Conservation (phyloP, 768 basidiomycete species). For the Suillus paluster region DNA sequence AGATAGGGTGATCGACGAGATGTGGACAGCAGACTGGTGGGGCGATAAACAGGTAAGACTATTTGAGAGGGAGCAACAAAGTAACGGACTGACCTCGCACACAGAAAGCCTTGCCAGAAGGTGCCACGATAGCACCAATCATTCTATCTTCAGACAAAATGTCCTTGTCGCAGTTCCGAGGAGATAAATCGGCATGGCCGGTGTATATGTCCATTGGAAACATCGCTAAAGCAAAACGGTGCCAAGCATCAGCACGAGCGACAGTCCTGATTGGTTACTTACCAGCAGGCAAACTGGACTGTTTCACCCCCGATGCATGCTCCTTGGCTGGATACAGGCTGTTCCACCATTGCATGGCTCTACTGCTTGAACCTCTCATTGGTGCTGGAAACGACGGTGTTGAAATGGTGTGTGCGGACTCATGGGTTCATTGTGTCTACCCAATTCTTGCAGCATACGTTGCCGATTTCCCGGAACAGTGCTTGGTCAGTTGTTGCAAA, state of each 20-base stretch:
- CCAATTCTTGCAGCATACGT: constrained; percentile 24
- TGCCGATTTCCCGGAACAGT: constrained; percentile 29
- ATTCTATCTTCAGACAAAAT: constrained; percentile 47
- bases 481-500: constrained; percentile 16
- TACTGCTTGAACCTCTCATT: constrained; percentile 20
- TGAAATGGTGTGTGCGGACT: constrained; percentile 21
- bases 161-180: constrained; percentile 40
- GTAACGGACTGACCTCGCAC: background rate
- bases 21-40: constrained; percentile 32
- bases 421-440: constrained; percentile 14
- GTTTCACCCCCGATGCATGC: constrained; percentile 4
- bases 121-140: constrained; percentile 18
- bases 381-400: constrained; percentile 21
- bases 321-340: constrained; percentile 21
- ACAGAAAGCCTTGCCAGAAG: constrained; percentile 11
- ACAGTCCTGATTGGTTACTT: constrained; percentile 12
- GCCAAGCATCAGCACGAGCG: constrained; percentile 15
- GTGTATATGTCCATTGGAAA: constrained; percentile 34
- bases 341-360: constrained; percentile 25
- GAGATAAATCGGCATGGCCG: constrained; percentile 33
- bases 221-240: constrained; percentile 19
- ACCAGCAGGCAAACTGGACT: constrained; percentile 10
- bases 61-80: background rate
- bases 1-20: constrained; percentile 16
- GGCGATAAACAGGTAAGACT: constrained; percentile 23